Conservation (phyloP, 768 basidiomycete genomes). For the Cyathus striatus region DNA sequence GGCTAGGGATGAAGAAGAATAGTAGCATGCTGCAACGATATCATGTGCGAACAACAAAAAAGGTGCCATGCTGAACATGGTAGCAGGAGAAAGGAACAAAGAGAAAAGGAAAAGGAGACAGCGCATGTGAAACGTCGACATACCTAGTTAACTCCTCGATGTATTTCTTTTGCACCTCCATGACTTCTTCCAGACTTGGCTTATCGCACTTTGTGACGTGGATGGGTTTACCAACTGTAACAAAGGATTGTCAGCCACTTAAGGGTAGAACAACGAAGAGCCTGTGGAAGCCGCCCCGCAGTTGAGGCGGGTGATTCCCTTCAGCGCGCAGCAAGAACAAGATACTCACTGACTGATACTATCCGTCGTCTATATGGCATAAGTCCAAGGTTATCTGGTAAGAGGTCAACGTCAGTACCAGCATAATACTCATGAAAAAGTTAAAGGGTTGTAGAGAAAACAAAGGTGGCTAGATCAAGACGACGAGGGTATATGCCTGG, state of each 20-base stretch:
- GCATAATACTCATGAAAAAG: no score
- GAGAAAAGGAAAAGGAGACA: background rate
- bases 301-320: conserved; percentile 75
- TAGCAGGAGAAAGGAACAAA: no score
- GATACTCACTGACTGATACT: conserved; percentile 87
- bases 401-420: no score
- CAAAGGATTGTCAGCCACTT: background rate
- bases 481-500: no score
- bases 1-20: no score
- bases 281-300: conserved; percentile 87
- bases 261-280: conserved; percentile 6
- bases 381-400: conserved; percentile 84
- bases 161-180: conserved; percentile 75
- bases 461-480: no score
- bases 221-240: conserved; percentile 83
- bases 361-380: conserved; percentile 96
- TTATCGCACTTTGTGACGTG: conserved; percentile 70
- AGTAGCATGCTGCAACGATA: no score
- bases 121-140: conserved; percentile 42
- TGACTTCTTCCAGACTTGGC: conserved; percentile 78
- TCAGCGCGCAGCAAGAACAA: no score
- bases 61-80: no score
- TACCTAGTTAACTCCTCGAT: conserved; percentile 91
- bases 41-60: no score
- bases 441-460: no score